Conservation (phyloP, 306 rosid species). For the Cicer pinnatifidum region DNA sequence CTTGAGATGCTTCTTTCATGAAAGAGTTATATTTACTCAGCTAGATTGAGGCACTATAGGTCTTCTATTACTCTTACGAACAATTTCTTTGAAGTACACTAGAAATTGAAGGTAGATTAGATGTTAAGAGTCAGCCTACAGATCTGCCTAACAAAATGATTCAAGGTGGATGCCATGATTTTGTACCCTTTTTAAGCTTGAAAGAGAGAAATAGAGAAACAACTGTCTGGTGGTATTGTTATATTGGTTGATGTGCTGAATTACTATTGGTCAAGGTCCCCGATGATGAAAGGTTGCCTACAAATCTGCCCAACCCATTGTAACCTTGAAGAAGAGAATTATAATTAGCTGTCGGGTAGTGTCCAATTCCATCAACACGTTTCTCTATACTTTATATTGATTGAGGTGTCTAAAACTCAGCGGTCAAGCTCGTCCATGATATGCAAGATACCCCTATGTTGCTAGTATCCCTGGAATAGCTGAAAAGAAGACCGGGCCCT, state of each 20-base stretch:
- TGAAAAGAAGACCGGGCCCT: slow-evolving; percentile 48
- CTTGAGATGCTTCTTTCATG: slow-evolving; percentile 27
- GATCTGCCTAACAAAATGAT: slow-evolving; percentile 37
- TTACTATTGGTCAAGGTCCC: slow-evolving; percentile 44
- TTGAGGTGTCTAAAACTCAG: slow-evolving; percentile 31
- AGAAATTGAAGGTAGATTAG: slow-evolving; percentile 36
- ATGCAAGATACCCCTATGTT: slow-evolving; percentile 40
- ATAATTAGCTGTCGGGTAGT: slow-evolving; percentile 19
- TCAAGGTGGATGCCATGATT: slow-evolving; percentile 29
- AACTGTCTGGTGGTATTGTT: slow-evolving; percentile 34
- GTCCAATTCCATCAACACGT: slow-evolving; percentile 41
- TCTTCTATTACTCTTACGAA: slow-evolving; percentile 29
- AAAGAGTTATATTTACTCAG: not conserved
- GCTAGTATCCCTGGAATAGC: slow-evolving; percentile 51
- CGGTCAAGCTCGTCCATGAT: slow-evolving; percentile 42
- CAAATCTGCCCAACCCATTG: slow-evolving; percentile 32
- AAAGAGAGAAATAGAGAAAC: slow-evolving; percentile 32
- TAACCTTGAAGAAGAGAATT: slow-evolving; percentile 35
- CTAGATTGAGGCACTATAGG: slow-evolving; percentile 23
- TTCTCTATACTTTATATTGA: not conserved
- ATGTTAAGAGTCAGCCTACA: slow-evolving; percentile 36
- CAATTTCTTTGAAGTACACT: slow-evolving; percentile 33
- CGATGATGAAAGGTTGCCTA: slow-evolving; percentile 35
- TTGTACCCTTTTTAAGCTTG: slow-evolving; percentile 31
- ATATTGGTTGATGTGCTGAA: slow-evolving; percentile 45